These are phyloP conservation scores for Yarrowia galli DNA, from an alignment of 1,139 yeast genomes.

Conservation along the genomic window DNA sequence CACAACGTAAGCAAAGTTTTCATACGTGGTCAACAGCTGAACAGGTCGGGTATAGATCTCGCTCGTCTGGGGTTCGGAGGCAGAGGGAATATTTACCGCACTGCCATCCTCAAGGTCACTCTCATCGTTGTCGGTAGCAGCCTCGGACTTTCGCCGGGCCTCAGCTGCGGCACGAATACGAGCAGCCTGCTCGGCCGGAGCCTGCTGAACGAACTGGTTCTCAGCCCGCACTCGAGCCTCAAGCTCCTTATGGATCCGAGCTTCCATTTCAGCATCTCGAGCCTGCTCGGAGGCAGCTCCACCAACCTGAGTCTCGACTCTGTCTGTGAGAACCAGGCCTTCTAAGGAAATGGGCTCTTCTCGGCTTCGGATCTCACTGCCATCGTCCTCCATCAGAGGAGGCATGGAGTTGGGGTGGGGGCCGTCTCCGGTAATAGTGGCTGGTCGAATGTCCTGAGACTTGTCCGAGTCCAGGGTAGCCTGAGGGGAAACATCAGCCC, in stretches of 20 bases:
- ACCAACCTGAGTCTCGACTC: background rate
- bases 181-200: conserved; percentile 34
- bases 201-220: conserved; percentile 24
- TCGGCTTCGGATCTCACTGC: conserved; percentile 29
- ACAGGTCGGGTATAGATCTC: background rate
- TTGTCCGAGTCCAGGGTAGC: conserved; percentile 10
- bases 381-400: conserved; percentile 23
- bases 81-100: conserved; percentile 44
- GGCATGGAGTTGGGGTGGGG: conserved; percentile 18
- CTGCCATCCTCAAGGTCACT: conserved; percentile 50
- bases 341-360: conserved; percentile 23
- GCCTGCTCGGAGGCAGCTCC: conserved; percentile 24
- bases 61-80: background rate
- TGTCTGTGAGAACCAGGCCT: conserved; percentile 18
- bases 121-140: conserved; percentile 45
- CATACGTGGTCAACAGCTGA: background rate
- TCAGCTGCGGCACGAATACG: conserved; percentile 28
- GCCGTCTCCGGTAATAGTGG: conserved; percentile 1
- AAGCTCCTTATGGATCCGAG: conserved; percentile 11
- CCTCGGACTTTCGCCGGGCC: conserved; percentile 17
- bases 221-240: conserved; percentile 24
- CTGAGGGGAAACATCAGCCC: background rate
- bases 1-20: conserved; percentile 4
- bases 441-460: conserved; percentile 4
- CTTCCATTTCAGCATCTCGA: conserved; percentile 17